Conservation (phyloP, 1,139 yeast genomes). For the Hemisphaericaspora lyxosophila region DNA sequence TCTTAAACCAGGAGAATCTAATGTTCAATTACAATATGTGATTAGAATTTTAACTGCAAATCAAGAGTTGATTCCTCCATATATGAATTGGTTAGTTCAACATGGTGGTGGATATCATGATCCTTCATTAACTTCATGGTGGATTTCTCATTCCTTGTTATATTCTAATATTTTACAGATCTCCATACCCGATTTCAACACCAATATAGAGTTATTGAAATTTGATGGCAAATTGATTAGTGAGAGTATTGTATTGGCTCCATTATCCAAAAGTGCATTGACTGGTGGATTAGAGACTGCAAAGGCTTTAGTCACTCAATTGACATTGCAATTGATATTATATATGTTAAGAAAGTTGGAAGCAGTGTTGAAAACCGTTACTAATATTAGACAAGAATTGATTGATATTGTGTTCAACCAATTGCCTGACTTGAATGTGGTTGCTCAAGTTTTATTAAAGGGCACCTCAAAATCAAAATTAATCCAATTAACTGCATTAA, state of each 20-base stretch:
- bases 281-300: conserved; percentile 58
- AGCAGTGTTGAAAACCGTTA: conserved; percentile 34
- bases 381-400: conserved; percentile 26
- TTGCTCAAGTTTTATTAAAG: conserved; percentile 20
- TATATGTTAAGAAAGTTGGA: conserved; percentile 55
- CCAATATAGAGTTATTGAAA: conserved; percentile 11
- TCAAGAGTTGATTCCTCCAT: conserved; percentile 77
- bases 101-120: conserved; percentile 63
- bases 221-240: conserved; percentile 27
- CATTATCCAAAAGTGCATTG: conserved; percentile 59
- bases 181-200: conserved; percentile 42
- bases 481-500: conserved; percentile 26
- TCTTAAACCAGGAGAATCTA: conserved; percentile 82
- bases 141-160: conserved; percentile 73
- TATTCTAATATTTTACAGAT: conserved; percentile 57
- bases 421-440: conserved; percentile 29
- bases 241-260: conserved; percentile 65
- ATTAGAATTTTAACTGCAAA: conserved; percentile 50
- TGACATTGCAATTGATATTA: conserved; percentile 60
- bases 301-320: conserved; percentile 59
- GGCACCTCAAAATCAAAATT: conserved; percentile 17
- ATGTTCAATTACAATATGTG: conserved; percentile 56
- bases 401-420: conserved; percentile 28
- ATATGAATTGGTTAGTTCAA: conserved; percentile 53
- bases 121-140: conserved; percentile 74